These are phyloP conservation scores for Pseudogymnoascus sp. DNA, from an alignment of 2,329 filamentous ascomycete species.

Conservation along the genomic window DNA sequence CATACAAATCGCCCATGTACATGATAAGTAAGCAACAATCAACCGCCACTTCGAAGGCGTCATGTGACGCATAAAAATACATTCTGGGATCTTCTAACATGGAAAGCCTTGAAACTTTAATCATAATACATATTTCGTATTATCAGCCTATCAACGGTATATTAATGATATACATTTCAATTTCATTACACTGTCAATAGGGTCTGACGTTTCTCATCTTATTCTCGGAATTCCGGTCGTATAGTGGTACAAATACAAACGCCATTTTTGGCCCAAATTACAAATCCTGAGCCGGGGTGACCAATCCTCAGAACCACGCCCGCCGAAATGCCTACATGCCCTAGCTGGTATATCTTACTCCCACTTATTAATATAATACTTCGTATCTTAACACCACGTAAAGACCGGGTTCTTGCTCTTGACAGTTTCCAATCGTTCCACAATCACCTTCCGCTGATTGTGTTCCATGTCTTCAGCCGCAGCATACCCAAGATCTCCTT, in stretches of 20 bases:
- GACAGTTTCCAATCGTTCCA: constrained; percentile 89
- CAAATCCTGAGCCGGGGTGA: constrained; percentile 4
- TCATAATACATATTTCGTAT: neutral
- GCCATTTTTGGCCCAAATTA: constrained; percentile 8
- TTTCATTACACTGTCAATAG: neutral
- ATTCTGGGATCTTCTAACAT: neutral
- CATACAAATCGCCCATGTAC: neutral
- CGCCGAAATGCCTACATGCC: constrained; percentile 3
- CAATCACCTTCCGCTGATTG: constrained; percentile 87
- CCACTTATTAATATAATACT: constrained; percentile 6
- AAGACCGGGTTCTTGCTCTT: constrained; percentile 95
- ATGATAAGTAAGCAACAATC: constrained; percentile 4
- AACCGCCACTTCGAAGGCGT: neutral
- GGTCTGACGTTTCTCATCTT: neutral
- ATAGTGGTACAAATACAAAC: constrained; percentile 7
- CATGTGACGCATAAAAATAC: neutral
- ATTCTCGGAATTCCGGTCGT: constrained; percentile 3
- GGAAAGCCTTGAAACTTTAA: neutral
- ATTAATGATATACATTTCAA: neutral
- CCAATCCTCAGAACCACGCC: constrained; percentile 3
- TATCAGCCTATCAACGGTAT: neutral
- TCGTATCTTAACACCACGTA: constrained; percentile 70
- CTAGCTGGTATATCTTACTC: constrained; percentile 7
- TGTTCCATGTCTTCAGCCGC: constrained; percentile 92
- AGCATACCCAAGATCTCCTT: constrained; percentile 90